Percentiles rank a stretch among this genome's conserved stretches.
These are phyloP conservation scores for Heterobasidion irregulare DNA, from an alignment of 1,284 basidiomycete genomes.

Conservation along the genomic window DNA sequence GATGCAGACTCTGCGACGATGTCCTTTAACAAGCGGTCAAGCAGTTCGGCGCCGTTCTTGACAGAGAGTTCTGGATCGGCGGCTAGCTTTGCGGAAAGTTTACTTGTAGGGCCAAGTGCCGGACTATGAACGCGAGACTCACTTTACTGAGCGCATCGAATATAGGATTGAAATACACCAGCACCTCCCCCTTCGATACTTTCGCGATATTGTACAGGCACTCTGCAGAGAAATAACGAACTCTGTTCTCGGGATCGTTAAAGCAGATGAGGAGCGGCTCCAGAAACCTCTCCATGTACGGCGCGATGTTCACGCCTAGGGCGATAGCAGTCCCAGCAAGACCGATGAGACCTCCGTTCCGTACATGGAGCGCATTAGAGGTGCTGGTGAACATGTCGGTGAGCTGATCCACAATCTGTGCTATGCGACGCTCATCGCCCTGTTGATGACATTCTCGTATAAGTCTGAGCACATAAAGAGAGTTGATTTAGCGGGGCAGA, in stretches of 20 bases:
- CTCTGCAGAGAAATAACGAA: constrained; percentile 96
- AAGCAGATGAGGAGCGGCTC: constrained; percentile 91
- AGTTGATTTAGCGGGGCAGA: not conserved
- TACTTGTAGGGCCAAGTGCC: not conserved
- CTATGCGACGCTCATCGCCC: constrained; percentile 77
- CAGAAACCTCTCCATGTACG: constrained; percentile 91
- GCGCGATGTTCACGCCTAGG: constrained; percentile 85
- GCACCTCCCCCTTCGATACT: constrained; percentile 94
- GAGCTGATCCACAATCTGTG: constrained; percentile 89
- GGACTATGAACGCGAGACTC: constrained; percentile 16
- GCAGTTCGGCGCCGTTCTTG: constrained; percentile 97
- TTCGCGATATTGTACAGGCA: constrained; percentile 98
- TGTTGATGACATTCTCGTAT: constrained; percentile 82
- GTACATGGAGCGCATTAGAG: constrained; percentile 77
- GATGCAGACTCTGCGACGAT: constrained; percentile 97
- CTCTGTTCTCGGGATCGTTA: constrained; percentile 89
- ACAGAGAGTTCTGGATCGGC: constrained; percentile 96
- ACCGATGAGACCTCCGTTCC: constrained; percentile 95
- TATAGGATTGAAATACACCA: constrained; percentile 97
- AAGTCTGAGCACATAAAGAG: constrained; percentile 24
- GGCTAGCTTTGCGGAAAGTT: constrained; percentile 58
- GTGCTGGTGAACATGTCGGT: constrained; percentile 85
- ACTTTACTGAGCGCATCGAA: constrained; percentile 98
- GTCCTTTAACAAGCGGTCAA: constrained; percentile 95
- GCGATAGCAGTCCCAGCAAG: constrained; percentile 96